Evolutionary conservation across 2,329 filamentous ascomycete species (phyloP), one percentile per base, ranked within the genome.

Genomic region (Cryphonectria japonica): DNA sequence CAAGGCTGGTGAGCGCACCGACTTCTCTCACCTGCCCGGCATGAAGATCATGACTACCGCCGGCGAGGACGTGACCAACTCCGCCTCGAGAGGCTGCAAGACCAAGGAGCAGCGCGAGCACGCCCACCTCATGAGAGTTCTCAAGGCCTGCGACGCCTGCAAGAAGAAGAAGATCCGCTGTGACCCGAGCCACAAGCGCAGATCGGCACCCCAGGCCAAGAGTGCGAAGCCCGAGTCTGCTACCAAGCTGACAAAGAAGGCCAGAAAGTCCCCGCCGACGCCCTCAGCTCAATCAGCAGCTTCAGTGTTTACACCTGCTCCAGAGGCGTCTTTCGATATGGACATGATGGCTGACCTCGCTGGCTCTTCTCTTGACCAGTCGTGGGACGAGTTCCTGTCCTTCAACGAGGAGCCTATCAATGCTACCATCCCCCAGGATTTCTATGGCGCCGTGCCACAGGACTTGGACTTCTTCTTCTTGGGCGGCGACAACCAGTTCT

Each of bases 31-130:
- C 74, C 78, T 90, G 29, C 88, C 88, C 9, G 88, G 89, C 67
- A 91, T 91, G 87, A 89, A 88, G 78, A 91, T 91, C 73, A 84
- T 91, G 82, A 91, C 89, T 71, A 87, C 85, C 77, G 88, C 89
- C 73, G 89, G 89, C 64, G 80, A 82, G 59, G 89, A 91, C 77
- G 86, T 91, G 69, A 91, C 89, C 61, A 87, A 89, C 78, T 85
- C 86, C 69, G 87, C 87, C 19, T 88, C 87, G 22, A 85, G 89
- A 54, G 88, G 88, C 46, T 88, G 85, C 78, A 91, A 91, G 82
- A 89, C 89, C 67, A 89, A 89, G 83, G 89, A 91, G 82, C 89
- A 91, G 82, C 85, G 89, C 46, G 88, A 91, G 68, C 89, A 91
- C 76, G 89, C 89, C 7, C 88, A 90, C 75, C 80, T 91, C 63